Percentiles rank a stretch among this genome's conserved stretches.
Conservation (phyloP, 345 rosid species). For the Anacardium occidentale region DNA sequence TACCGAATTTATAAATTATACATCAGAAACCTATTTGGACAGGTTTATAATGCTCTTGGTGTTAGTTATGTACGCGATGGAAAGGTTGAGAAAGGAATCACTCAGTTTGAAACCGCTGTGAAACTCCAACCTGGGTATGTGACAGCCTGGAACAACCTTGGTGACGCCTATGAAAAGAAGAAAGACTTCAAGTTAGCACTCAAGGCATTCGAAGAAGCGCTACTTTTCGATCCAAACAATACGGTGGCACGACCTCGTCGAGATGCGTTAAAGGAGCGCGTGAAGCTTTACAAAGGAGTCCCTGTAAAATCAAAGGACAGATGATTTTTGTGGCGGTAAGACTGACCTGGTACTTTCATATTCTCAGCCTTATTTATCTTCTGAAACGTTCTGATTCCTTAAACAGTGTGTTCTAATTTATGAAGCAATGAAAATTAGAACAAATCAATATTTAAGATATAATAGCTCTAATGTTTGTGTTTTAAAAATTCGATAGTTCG, state of each 20-base stretch:
- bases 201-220: constrained; percentile 89
- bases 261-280: constrained; percentile 68
- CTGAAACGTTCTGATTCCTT: neutral
- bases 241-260: constrained; percentile 80
- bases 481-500: neutral
- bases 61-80: constrained; percentile 74
- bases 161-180: constrained; percentile 92
- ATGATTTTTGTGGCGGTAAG: constrained; percentile 26
- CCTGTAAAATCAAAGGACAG: constrained; percentile 73
- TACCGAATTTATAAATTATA: too few species aligned
- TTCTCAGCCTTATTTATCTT: neutral
- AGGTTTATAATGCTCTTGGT: constrained; percentile 71
- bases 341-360: neutral
- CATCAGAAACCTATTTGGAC: neutral
- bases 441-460: neutral
- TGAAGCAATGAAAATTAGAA: neutral
- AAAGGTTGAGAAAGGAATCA: constrained; percentile 82
- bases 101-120: constrained; percentile 80
- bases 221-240: constrained; percentile 88
- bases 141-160: constrained; percentile 98
- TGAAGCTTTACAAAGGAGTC: constrained; percentile 74
- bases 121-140: constrained; percentile 92
- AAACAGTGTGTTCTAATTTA: neutral
- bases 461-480: neutral
- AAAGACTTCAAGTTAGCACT: constrained; percentile 73